Evolutionary conservation across 768 basidiomycete genomes (phyloP), one percentile per base, ranked within the genome.

Genomic region (Fistulinella prunicolor): DNA sequence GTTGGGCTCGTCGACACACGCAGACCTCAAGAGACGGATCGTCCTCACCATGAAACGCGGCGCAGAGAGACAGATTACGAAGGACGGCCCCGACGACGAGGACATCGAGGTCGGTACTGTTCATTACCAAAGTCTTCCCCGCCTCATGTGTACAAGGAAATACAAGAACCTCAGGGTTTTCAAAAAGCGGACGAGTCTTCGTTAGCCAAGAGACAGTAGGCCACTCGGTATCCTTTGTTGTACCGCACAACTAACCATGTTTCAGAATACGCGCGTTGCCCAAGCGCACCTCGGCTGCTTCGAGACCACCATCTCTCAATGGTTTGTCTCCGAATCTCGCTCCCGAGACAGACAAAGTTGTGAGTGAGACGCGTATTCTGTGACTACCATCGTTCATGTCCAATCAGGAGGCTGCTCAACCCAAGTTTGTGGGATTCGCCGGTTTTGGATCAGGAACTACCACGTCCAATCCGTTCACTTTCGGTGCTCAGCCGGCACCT

Each of bases 21-120:
- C 17, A n/a, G n/a, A n/a, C n/a, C n/a, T n/a, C n/a, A n/a, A n/a
- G n/a, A n/a, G n/a, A n/a, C n/a, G n/a, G n/a, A n/a, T 36, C 8
- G 36, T 41, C 43, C 36, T 48, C 50, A 62, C 40, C 57, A 84
- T 89, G 85, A 90, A 90, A 68, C 79, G 88, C 63, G 77, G 74
- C 46, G 88, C 88, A 62, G 88, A 89, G 43, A 78, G 69, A 51
- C 85, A 91, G 57, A 60, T 91, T 28, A 73, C 75, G 10, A 87
- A 81, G 57, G 83, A 83, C 49, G 73, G 68, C 22, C 60, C 42
- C 17, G 73, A 71, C 21, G 71, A 69, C 16, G 69, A 72, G 5
- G 65, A 66, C 10, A 59, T 66, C n/a, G 58, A 70, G 63, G 67
- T 70, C 14, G 22, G 59, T 32, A 9, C 21, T 7, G 2, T 3